Evolutionary conservation across 305 asterid genomes (phyloP).

Genomic region (Ajuga reptans): DNA sequence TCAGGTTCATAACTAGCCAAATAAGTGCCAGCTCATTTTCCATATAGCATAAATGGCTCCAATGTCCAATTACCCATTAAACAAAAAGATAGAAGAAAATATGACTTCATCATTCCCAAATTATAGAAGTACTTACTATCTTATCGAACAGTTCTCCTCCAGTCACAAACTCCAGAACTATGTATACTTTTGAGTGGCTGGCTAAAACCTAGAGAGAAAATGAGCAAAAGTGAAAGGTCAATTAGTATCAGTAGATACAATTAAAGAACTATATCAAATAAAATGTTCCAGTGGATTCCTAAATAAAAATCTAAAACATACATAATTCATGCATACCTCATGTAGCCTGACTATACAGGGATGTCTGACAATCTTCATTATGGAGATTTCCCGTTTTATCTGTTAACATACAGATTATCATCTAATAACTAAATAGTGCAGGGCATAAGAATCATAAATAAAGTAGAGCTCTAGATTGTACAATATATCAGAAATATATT

Average conservation of each 20-base stretch:
- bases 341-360: slow-evolving; percentile 75
- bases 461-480: slow-evolving; percentile 1
- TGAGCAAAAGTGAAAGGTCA: slow-evolving; percentile 7
- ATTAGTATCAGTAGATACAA: slow-evolving; percentile 14
- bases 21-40: slow-evolving; percentile 6
- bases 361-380: slow-evolving; percentile 92
- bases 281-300: not conserved
- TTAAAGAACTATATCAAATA: not conserved
- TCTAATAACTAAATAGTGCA: not conserved
- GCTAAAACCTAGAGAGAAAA: slow-evolving; percentile 59
- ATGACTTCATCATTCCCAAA: not conserved
- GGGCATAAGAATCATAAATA: slow-evolving; percentile 7
- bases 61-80: not conserved
- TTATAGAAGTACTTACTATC: slow-evolving; percentile 49
- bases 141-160: slow-evolving; percentile 93
- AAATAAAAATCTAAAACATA: slow-evolving; percentile 7
- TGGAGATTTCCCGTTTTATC: slow-evolving; percentile 86
- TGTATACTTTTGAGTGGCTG: slow-evolving; percentile 61
- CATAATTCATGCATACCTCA: slow-evolving; percentile 45
- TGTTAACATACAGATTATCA: slow-evolving; percentile 32
- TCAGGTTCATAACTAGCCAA: not conserved
- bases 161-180: slow-evolving; percentile 74
- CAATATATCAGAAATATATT: not conserved
- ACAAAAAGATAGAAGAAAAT: not conserved
- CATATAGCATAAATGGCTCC: not conserved